Conservation (phyloP, 768 basidiomycete genomes). For the Psilocybe cubensis region DNA sequence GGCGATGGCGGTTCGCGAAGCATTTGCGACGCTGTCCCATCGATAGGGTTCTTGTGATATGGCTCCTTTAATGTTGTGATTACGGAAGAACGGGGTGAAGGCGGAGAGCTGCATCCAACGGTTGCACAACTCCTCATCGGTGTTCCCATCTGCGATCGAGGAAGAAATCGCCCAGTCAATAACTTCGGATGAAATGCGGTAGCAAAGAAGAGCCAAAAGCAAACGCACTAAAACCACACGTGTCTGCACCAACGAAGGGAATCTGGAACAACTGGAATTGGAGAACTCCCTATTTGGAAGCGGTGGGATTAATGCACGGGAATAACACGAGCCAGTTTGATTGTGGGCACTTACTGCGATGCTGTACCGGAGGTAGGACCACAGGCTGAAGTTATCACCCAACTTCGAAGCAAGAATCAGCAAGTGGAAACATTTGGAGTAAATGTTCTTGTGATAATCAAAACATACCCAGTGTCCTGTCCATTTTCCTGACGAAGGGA, state of each 20-base stretch:
- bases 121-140: constrained; percentile 80
- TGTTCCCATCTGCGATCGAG: constrained; percentile 51
- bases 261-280: constrained; percentile 87
- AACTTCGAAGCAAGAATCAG: constrained; percentile 43
- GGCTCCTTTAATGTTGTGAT: constrained; percentile 70
- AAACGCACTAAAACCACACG: constrained; percentile 63
- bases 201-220: too few relatives aligned
- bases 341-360: constrained; percentile 42
- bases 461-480: constrained; percentile 70
- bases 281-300: constrained; percentile 58
- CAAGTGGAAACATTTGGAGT: constrained; percentile 14
- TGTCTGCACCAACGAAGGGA: constrained; percentile 84
- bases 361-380: constrained; percentile 71
- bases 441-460: not conserved
- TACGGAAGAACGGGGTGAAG: constrained; percentile 82
- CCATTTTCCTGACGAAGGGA: constrained; percentile 70
- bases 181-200: constrained; percentile 21
- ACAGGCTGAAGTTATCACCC: constrained; percentile 78
- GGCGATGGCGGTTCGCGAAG: constrained; percentile 72
- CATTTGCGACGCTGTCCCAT: constrained; percentile 81
- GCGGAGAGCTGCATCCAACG: constrained; percentile 89
- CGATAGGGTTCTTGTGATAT: constrained; percentile 80
- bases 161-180: constrained; percentile 7
- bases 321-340: constrained; percentile 14
- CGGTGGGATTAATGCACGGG: constrained; percentile 1